Percentiles rank a stretch among this genome's conserved stretches.
Evolutionary conservation across 2,329 filamentous ascomycete species (phyloP).

Genomic region (Trichoderma asperellum): DNA sequence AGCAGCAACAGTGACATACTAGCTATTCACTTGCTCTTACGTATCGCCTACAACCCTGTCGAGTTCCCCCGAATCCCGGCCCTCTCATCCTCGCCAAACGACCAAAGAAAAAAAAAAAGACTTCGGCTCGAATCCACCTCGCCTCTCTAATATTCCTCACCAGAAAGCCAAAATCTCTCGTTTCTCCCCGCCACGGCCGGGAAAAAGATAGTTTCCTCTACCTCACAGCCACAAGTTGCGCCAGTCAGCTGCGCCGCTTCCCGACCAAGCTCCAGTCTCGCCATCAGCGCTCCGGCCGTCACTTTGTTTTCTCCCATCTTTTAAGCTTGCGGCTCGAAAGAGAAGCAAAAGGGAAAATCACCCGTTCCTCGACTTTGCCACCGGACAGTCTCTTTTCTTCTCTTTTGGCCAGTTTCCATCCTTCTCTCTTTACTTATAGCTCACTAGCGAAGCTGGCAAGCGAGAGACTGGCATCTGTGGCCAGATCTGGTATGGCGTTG

Average conservation of each 20-base stretch:
- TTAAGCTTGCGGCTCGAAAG: background rate
- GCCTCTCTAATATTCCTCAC: background rate
- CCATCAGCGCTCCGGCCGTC: background rate
- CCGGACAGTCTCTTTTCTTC: background rate
- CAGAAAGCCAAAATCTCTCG: background rate
- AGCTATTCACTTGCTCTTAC: background rate
- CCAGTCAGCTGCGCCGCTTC: slow-evolving; percentile 27
- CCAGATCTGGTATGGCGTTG: slow-evolving; percentile 32
- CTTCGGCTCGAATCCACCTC: background rate
- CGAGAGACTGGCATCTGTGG: slow-evolving; percentile 8
- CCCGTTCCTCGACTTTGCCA: background rate
- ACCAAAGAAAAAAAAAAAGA: background rate
- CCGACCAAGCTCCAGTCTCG: background rate
- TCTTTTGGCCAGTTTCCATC: background rate
- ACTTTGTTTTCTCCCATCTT: background rate
- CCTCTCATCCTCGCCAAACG: background rate
- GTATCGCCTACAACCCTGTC: background rate
- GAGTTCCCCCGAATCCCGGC: background rate
- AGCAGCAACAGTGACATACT: background rate
- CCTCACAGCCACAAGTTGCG: slow-evolving; percentile 24
- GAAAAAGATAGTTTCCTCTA: slow-evolving; percentile 11
- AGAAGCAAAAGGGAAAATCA: background rate
- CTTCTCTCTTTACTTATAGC: background rate
- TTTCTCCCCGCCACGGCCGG: background rate
- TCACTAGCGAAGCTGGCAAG: background rate